A percentile compares a stretch with the other conserved stretches of the same genome.
Conservation (phyloP, 2,329 filamentous ascomycete species). For the Decorospora gaudefroyi region DNA sequence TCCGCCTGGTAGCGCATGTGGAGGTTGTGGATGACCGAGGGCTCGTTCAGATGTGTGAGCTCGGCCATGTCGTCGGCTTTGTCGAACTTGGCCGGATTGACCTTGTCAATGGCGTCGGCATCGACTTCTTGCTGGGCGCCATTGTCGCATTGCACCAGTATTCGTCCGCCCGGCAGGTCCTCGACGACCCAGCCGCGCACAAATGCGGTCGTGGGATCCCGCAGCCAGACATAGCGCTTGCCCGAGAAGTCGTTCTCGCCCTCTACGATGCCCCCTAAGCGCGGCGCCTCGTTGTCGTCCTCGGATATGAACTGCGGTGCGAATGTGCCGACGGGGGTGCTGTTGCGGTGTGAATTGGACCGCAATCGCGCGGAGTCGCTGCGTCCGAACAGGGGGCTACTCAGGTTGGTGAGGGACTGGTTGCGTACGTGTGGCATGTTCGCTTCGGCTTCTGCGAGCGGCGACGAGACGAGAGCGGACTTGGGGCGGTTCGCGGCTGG, state of each 20-base stretch:
- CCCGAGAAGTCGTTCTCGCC: slow-evolving; percentile 99
- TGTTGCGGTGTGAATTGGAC: slow-evolving; percentile 68
- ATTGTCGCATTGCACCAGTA: slow-evolving; percentile 92
- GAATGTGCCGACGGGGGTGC: slow-evolving; percentile 77
- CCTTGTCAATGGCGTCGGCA: slow-evolving; percentile 89
- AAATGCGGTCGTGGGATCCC: slow-evolving; percentile 83
- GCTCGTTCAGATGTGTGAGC: slow-evolving; percentile 95
- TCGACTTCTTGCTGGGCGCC: slow-evolving; percentile 91
- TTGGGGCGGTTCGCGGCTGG: slow-evolving; percentile 65
- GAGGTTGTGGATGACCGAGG: slow-evolving; percentile 95
- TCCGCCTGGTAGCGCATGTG: slow-evolving; percentile 94
- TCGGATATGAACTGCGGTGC: slow-evolving; percentile 94
- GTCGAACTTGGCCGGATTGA: slow-evolving; percentile 99
- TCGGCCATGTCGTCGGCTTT: slow-evolving; percentile 99
- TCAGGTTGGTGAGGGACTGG: slow-evolving; percentile 64
- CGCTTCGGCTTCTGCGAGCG: slow-evolving; percentile 53
- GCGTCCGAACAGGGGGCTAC: slow-evolving; percentile 37
- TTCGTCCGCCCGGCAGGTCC: slow-evolving; percentile 68
- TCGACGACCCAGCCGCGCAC: slow-evolving; percentile 91
- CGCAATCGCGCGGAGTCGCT: slow-evolving; percentile 49
- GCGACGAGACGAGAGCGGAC: slow-evolving; percentile 72
- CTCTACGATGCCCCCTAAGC: slow-evolving; percentile 72
- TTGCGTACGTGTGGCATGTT: slow-evolving; percentile 65
- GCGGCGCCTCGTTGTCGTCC: slow-evolving; percentile 65
- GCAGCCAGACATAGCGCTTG: slow-evolving; percentile 97